Evolutionary conservation across 768 basidiomycete species (phyloP), one percentile per base, ranked within the genome.

Genomic region (Boletus pseudopeckii): DNA sequence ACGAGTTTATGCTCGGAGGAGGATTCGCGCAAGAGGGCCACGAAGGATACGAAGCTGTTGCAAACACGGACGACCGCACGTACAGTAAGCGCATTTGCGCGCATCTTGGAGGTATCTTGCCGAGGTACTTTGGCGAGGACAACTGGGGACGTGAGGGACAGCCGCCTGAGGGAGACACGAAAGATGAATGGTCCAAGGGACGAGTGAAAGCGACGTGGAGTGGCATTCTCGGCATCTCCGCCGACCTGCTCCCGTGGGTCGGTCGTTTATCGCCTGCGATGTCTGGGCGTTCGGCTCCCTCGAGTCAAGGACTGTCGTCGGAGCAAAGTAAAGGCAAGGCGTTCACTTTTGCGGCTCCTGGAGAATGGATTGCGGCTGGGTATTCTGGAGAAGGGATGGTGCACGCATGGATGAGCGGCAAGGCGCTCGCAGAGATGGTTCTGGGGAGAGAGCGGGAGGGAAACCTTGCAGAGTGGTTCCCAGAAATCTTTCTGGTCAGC

Each of bases 321-420:
- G n/a, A 15, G 2, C 36, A 32, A 15, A 43, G 36, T 13, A 40
- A 40, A n/a, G 24, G 55, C 10, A 48, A 53, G 17, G 15, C 24
- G 0, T 50, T 43, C 13, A 33, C 55, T 8, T 53, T 58, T 40
- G 71, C 75, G 9, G 55, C 64, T 0, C 71, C 83, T 1, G 86
- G 85, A 13, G 87, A 89, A 65, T 88, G 87, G 87, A 79, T 89
- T 22, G 76, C 81, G 24, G 86, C 84, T 4, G 87, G 86, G 17
- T 89, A 83, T 63, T 75, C 78, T 2, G 87, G 86, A 0, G 87
- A 90, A 60, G 87, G 87, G 3, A 87, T 88, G 86, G 79, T 79
- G 4, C 81, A 86, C 55, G 85, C 83, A 0, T 86, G 85, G 84
- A 66, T 84, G 72, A 75, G 82, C 48, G 86, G 82, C 15, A 77